Evolutionary conservation across 768 basidiomycete genomes (phyloP).

Genomic region (Tephrocybe rancida): DNA sequence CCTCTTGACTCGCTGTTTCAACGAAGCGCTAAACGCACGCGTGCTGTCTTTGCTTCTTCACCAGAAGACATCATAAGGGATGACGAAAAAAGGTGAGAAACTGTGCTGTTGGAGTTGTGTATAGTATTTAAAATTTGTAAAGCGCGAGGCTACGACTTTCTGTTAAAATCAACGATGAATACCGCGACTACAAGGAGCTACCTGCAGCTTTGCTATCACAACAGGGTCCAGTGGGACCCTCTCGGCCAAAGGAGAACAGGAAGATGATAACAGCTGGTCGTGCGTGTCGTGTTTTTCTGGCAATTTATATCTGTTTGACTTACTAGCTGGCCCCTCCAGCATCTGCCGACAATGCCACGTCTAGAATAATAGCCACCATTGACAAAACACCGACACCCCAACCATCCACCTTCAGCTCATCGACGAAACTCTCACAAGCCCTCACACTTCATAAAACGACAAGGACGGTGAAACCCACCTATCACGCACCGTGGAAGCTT

Average conservation of each 20-base stretch:
- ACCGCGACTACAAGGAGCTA: conserved; percentile 81
- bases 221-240: conserved; percentile 80
- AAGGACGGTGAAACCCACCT: conserved; percentile 91
- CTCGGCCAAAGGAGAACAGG: conserved; percentile 62
- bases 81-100: conserved; percentile 69
- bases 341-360: conserved; percentile 50
- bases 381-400: conserved; percentile 71
- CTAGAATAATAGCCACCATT: conserved; percentile 71
- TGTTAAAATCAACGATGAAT: conserved; percentile 90
- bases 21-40: conserved; percentile 69
- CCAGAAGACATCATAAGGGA: conserved; percentile 62
- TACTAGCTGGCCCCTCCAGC: conserved; percentile 23
- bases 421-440: conserved; percentile 78
- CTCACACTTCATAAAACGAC: conserved; percentile 92
- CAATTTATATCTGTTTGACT: neutral
- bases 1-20: conserved; percentile 68
- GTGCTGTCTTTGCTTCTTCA: conserved; percentile 67
- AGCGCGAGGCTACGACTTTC: conserved; percentile 77
- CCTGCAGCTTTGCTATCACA: conserved; percentile 81
- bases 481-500: conserved; percentile 96
- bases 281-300: conserved; percentile 34
- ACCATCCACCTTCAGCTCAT: conserved; percentile 71
- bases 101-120: neutral
- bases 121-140: conserved; percentile 1
- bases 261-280: conserved; percentile 77